phyloP scores from a whole-genome alignment of 2,329 filamentous ascomycete genomes.

The Colletotrichum trifolii region DNA sequence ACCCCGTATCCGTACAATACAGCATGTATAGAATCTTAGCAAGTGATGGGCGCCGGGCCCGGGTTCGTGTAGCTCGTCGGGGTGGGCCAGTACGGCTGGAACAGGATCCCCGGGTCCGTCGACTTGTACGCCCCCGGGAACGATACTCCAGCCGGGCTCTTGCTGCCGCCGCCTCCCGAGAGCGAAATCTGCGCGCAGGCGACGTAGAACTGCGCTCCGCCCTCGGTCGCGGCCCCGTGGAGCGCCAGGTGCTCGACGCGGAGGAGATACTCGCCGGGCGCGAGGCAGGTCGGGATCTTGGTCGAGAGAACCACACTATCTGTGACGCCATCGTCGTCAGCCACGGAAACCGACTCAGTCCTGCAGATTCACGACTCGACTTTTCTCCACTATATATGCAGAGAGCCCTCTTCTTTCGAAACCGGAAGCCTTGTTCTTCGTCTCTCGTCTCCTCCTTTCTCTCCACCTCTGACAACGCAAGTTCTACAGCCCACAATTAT shows the following conservation, averaged over 20 bases:
- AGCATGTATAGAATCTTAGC: slow-evolving; percentile 15
- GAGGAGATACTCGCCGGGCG: slow-evolving; percentile 57
- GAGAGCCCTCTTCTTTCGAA: slow-evolving; percentile 9
- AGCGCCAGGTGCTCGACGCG: slow-evolving; percentile 62
- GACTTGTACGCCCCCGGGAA: slow-evolving; percentile 56
- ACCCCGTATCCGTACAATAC: too few relatives aligned
- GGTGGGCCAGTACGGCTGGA: slow-evolving; percentile 56
- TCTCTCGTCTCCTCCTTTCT: background rate
- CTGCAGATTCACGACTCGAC: slow-evolving; percentile 7
- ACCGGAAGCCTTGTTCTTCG: background rate
- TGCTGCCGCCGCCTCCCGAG: slow-evolving; percentile 52
- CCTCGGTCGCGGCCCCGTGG: slow-evolving; percentile 52
- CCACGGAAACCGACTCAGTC: slow-evolving; percentile 25
- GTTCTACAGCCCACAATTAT: background rate
- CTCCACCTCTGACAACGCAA: background rate
- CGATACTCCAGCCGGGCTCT: slow-evolving; percentile 46
- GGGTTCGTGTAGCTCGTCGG: slow-evolving; percentile 49
- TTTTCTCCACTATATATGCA: slow-evolving; percentile 11
- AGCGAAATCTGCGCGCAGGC: slow-evolving; percentile 53
- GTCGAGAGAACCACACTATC: slow-evolving; percentile 10
- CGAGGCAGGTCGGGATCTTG: slow-evolving; percentile 31
- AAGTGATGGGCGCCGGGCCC: slow-evolving; percentile 36
- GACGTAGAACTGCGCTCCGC: slow-evolving; percentile 60
- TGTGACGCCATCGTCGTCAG: slow-evolving; percentile 9
- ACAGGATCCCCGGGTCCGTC: slow-evolving; percentile 54